Evolutionary conservation across 2,329 filamentous ascomycete species (phyloP), one percentile per base, ranked within the genome.

Genomic region (Rutstroemia sp.): DNA sequence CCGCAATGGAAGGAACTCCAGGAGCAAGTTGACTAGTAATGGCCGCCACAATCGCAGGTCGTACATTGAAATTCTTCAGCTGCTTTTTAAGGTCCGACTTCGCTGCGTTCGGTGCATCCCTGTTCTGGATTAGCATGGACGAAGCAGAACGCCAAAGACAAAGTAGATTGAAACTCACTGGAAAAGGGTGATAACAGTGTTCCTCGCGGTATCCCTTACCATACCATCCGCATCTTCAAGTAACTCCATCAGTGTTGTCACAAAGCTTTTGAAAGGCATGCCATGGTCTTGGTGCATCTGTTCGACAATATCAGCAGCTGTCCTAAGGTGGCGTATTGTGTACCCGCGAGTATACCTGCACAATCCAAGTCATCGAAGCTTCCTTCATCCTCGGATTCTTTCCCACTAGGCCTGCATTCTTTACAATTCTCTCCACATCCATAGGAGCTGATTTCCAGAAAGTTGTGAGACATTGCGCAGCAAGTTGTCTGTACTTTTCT

Each of bases 81-180:
- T 96, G 90, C 68, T 83, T 87, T 74, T 94, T 94, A 36, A 97
- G 75, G 67, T 96, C 92, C 2, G 87, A 87, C 70, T 96, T 95
- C 50, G 92, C 92, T 56, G 84, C 78, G 62, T 88, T 86, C 16
- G 91, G 88, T 0, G 90, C 91, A 66, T 82, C 84, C 61, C 87
- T 89, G 38, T 38, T 45, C 27, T 14, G 17, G 5, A 38, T 64
- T 56, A 64, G 59, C 25, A 19, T 36, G 12, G 8, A n/a, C n/a
- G 21, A 36, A 16, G 19, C 7, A 30, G 34, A 17, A 42, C 14
- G 39, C 34, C 5, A 21, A 36, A 14, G 7, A n/a, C 27, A 14
- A 7, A 50, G 49, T 6, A 16, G 21, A 36, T 36, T 12, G 21
- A 34, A 34, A 65, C 77, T 58, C 73, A 90, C 87, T 79, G 82